Conservation (phyloP, 345 rosid species). For the Euphorbia tirucalli region DNA sequence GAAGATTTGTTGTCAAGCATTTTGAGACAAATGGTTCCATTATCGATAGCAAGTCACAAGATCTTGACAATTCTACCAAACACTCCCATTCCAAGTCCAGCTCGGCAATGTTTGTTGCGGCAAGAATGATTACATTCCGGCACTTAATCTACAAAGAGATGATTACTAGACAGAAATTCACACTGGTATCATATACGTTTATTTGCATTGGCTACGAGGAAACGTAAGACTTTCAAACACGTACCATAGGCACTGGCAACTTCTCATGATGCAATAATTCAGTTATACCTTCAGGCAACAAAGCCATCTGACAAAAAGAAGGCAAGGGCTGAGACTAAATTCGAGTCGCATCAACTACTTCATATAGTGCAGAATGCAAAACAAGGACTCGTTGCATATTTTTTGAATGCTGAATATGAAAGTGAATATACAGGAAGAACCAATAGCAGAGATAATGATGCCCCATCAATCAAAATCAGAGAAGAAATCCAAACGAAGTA, state of each 20-base stretch:
- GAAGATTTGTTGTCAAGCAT: conserved; percentile 45
- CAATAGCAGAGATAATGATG: conserved; percentile 3
- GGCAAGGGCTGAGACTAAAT: conserved; percentile 23
- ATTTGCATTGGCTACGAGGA: not conserved
- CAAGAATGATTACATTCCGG: conserved; percentile 65
- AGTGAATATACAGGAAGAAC: not conserved
- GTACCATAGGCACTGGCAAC: conserved; percentile 84
- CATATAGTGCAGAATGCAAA: not conserved
- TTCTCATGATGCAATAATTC: conserved; percentile 85
- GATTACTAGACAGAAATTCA: conserved; percentile 2
- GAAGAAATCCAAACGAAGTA: not conserved
- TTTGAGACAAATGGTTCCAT: conserved; percentile 55
- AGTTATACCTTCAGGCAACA: conserved; percentile 92
- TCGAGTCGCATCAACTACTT: conserved; percentile 5
- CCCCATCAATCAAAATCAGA: not conserved
- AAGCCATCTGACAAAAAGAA: conserved; percentile 71
- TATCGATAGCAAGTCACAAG: conserved; percentile 45
- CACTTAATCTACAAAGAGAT: conserved; percentile 68
- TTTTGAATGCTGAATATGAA: not conserved
- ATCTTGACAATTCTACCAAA: conserved; percentile 53
- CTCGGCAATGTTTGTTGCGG: conserved; percentile 72
- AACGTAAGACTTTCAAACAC: conserved; percentile 22
- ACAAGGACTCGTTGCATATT: not conserved
- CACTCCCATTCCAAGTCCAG: conserved; percentile 84
- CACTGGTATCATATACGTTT: not conserved